Base-by-base conservation (phyloP, 495 filamentous ascomycete species). In the Penicillium canescens region DNA sequence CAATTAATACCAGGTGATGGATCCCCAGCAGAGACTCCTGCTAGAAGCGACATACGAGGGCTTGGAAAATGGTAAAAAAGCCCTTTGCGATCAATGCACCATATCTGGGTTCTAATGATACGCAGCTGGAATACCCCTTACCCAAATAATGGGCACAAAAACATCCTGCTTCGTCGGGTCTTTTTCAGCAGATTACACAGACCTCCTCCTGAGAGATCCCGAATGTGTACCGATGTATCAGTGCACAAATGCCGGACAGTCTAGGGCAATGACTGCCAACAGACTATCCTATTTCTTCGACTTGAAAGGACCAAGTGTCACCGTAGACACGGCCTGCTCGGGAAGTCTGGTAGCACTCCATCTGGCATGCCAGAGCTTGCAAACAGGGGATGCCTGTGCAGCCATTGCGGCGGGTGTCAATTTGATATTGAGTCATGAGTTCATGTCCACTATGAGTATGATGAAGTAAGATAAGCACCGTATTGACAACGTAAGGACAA, bases 21-120 rank as follows among this genome's bases (percentile, higher is more conserved):
- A 81, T 43, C 78, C 78, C 2, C 71, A 78, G 43, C 77, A 79
- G 46, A 60, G 78, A 10, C 59, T 84, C 4, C 63, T 84, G n/a
- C 71, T 89, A 7, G 86, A 88, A 57, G 65, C 75, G 2, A 71
- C 78, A 11, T 89, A 85, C 42, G 82, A 88, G 52, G 78, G 77
- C 0, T 65, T 88, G 12, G 84, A 89, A 21, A 69, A 62, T 46
- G 61, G 60, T 62, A 55, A 14, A 51, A 26, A 18, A 13, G 14
- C 34, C 16, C 24, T 14, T 10, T 21, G 4, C n/a, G 18, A 37
- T 21, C 23, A 31, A 31, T 31, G 7, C 5, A 23, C 16, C 13
- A 3, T 9, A 11, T 16, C 38, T n/a, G 6, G 26, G 13, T 8
- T 31, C 49, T 51, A 14, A 51, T 28, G n/a, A n/a, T 33, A 14